Evolutionary conservation across 208 protist species (phyloP).

Genomic region (Acanthamoeba lenticulata): DNA sequence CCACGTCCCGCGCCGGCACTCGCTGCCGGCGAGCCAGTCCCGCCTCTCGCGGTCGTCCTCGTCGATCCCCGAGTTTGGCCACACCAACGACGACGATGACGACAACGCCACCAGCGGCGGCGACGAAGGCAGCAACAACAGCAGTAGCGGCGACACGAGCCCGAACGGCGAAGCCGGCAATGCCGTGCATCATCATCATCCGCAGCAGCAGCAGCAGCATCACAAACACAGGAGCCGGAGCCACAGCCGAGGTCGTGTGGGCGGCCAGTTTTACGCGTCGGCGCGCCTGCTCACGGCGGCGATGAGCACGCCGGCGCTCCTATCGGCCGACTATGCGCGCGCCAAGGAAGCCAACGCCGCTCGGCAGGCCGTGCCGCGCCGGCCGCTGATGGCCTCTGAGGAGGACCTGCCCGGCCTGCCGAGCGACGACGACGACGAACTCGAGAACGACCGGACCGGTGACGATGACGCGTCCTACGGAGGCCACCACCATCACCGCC

Average conservation of each 20-base stretch:
- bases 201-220: too few relatives aligned
- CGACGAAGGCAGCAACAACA: not conserved
- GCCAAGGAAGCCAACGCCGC: too few relatives aligned
- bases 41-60: not conserved
- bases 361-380: not conserved
- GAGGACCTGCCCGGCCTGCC: too few relatives aligned
- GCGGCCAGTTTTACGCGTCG: not conserved
- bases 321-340: not conserved
- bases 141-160: not conserved
- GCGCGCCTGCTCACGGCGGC: not conserved
- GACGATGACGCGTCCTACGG: not conserved
- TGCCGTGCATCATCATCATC: not conserved
- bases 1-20: not conserved
- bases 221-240: not conserved
- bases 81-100: not conserved
- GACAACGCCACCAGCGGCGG: not conserved
- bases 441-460: not conserved
- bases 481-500: not conserved
- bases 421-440: not conserved
- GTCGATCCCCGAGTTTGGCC: not conserved
- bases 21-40: not conserved
- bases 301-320: not conserved
- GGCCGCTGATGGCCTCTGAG: not conserved
- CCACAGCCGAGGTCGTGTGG: not conserved
- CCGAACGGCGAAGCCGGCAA: not conserved